Conservation (phyloP, 2,329 filamentous ascomycete genomes). For the Fusarium sp. region DNA sequence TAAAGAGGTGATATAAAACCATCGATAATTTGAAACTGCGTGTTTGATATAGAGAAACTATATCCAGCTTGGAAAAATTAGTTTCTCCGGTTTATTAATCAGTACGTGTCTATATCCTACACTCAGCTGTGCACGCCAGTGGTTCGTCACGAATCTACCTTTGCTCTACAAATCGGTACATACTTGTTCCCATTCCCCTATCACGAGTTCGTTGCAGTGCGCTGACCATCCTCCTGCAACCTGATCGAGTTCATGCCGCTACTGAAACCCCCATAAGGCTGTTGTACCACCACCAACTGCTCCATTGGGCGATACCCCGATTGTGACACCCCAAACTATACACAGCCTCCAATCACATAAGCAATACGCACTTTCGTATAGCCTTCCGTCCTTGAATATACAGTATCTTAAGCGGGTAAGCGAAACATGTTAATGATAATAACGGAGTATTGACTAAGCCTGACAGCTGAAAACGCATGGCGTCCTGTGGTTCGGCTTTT, state of each 20-base stretch:
- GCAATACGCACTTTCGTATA: slow-evolving; percentile 17
- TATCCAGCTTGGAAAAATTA: not conserved
- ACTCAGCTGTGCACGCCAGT: not conserved
- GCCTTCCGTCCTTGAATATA: not conserved
- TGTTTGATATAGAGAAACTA: not conserved
- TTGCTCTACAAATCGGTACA: not conserved
- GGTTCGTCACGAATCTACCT: not conserved
- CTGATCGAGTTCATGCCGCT: slow-evolving; percentile 27
- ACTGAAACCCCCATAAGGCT: slow-evolving; percentile 26
- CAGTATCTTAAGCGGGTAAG: slow-evolving; percentile 16
- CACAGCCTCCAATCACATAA: slow-evolving; percentile 6
- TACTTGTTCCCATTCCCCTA: not conserved
- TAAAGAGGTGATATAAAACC: not conserved
- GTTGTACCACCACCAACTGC: slow-evolving; percentile 20
- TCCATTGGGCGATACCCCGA: slow-evolving; percentile 32
- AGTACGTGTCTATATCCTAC: no score
- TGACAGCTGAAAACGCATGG: slow-evolving; percentile 20
- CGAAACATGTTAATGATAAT: slow-evolving; percentile 10
- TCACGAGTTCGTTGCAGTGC: slow-evolving; percentile 24
- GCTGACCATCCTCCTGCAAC: slow-evolving; percentile 20
- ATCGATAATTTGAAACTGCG: not conserved
- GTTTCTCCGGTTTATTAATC: not conserved
- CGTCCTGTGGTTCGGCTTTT: slow-evolving; percentile 2
- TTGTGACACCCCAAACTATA: slow-evolving; percentile 21
- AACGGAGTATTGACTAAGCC: slow-evolving; percentile 1